Evolutionary conservation across 306 rosid species (phyloP).

Genomic region (Citrullus amarus): DNA sequence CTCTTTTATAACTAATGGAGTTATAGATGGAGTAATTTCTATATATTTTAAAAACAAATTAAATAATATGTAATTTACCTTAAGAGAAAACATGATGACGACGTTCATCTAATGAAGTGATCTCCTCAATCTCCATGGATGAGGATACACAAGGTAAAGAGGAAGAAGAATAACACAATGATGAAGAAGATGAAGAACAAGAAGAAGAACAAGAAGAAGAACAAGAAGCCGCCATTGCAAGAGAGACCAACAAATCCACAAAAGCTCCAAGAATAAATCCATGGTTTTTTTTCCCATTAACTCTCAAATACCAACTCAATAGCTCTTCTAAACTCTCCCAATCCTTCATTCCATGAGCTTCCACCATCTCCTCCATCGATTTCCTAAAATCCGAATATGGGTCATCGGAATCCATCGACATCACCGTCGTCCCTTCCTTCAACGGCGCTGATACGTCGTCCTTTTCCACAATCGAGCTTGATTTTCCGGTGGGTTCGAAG

Average conservation of each 20-base stretch:
- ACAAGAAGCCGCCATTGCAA: constrained; percentile 12
- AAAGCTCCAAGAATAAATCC: constrained; percentile 50
- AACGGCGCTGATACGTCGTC: constrained; percentile 17
- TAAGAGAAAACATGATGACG: not conserved
- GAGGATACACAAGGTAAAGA: constrained; percentile 20
- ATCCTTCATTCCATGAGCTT: constrained; percentile 38
- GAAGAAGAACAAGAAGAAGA: constrained; percentile 10
- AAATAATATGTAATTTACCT: no score
- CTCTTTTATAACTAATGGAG: no score
- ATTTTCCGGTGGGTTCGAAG: constrained; percentile 36
- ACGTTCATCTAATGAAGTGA: constrained; percentile 7
- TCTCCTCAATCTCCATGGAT: constrained; percentile 27
- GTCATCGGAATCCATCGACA: constrained; percentile 43
- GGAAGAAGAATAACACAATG: constrained; percentile 20
- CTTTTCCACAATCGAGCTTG: not conserved
- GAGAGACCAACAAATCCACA: constrained; percentile 53
- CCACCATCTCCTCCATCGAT: constrained; percentile 90
- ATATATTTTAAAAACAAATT: no score
- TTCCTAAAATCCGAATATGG: constrained; percentile 55
- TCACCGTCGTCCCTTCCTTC: constrained; percentile 25
- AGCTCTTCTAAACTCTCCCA: constrained; percentile 78
- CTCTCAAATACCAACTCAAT: constrained; percentile 50
- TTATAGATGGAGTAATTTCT: no score
- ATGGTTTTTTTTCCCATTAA: constrained; percentile 35
- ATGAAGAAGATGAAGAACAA: not conserved